phyloP scores from a whole-genome alignment of 2,329 filamentous ascomycete species.

The Acrocalymma vagum region DNA sequence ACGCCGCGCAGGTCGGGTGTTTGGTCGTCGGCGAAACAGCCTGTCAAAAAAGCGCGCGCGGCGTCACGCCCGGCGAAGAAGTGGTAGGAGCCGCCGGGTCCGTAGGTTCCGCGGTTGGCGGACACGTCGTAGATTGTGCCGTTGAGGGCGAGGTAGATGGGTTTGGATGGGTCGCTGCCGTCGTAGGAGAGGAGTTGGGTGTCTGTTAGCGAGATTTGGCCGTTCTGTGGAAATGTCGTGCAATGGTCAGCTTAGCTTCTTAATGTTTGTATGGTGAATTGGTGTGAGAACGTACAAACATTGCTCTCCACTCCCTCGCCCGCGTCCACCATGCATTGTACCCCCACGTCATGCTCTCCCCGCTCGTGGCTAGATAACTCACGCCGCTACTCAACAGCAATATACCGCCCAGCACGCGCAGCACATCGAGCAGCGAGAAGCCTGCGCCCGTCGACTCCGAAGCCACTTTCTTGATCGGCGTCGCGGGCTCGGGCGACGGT shows the following conservation, averaged over 20 bases:
- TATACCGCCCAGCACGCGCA: constrained; percentile 74
- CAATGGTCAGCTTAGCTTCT: neutral
- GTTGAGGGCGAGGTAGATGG: constrained; percentile 91
- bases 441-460: constrained; percentile 25
- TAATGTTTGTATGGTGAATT: constrained; percentile 2
- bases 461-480: constrained; percentile 30
- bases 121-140: constrained; percentile 86
- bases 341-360: constrained; percentile 59
- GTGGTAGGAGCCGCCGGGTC: constrained; percentile 82
- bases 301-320: constrained; percentile 40
- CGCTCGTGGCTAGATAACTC: constrained; percentile 78
- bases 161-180: constrained; percentile 76
- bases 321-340: constrained; percentile 50
- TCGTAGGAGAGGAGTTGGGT: constrained; percentile 77
- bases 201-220: constrained; percentile 76
- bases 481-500: constrained; percentile 17
- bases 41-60: constrained; percentile 87
- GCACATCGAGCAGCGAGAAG: constrained; percentile 64
- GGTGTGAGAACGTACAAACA: constrained; percentile 31
- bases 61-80: constrained; percentile 90
- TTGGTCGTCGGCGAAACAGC: constrained; percentile 87
- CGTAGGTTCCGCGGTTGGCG: constrained; percentile 62
- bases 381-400: constrained; percentile 72
- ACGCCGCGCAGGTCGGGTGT: constrained; percentile 86
- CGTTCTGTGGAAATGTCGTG: constrained; percentile 50